These are phyloP conservation scores for Cladophialophora yegresii DNA, from an alignment of 2,329 filamentous ascomycete species.

Conservation along the genomic window DNA sequence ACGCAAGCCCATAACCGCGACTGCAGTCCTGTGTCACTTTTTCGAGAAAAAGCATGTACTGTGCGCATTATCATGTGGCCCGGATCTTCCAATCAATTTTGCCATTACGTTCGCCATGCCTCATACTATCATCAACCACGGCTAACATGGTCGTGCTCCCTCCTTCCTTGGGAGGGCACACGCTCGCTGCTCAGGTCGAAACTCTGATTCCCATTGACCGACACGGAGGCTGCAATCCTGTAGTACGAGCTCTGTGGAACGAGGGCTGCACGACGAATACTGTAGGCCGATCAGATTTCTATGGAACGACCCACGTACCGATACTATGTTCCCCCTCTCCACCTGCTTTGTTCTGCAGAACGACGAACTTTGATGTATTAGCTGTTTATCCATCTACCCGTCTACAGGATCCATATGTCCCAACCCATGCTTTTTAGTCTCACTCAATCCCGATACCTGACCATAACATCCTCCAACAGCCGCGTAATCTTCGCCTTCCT, in stretches of 20 bases:
- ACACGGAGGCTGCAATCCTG: background rate
- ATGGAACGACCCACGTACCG: too few relatives aligned
- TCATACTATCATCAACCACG: background rate
- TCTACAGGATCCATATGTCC: background rate
- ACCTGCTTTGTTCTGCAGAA: too few relatives aligned
- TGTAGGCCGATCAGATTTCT: background rate
- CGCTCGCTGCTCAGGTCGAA: background rate
- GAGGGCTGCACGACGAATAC: background rate
- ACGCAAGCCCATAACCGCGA: too few relatives aligned
- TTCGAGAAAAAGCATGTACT: background rate
- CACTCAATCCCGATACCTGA: background rate
- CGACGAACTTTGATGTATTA: too few relatives aligned
- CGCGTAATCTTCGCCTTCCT: conserved; percentile 54
- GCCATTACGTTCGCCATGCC: background rate
- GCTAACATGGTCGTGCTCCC: background rate
- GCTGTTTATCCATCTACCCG: background rate
- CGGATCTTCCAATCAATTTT: background rate
- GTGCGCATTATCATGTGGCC: too few relatives aligned
- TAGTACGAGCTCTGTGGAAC: too few relatives aligned
- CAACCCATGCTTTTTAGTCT: background rate
- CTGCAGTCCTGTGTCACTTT: too few relatives aligned
- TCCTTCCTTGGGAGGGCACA: background rate
- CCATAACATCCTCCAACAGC: conserved; percentile 15
- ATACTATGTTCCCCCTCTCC: too few relatives aligned
- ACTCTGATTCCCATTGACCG: background rate